Evolutionary conservation across 176 grass and related monocot genomes (phyloP).

Genomic region (Panicum miliaceum): DNA sequence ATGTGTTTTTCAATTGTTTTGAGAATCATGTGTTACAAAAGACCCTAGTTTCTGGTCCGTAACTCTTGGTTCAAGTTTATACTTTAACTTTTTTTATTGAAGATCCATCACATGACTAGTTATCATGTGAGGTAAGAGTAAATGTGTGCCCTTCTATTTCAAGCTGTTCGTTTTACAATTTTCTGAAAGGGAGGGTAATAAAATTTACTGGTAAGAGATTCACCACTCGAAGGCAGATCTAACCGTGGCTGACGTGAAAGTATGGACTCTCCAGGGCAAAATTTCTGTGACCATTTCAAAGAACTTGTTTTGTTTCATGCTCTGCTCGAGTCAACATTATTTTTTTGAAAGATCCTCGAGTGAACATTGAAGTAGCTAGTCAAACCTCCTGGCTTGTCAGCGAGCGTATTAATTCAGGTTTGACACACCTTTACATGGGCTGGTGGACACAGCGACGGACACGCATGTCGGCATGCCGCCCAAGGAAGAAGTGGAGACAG

Average conservation of each 20-base stretch:
- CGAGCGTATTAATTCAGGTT: neutral
- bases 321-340: neutral
- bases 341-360: too few relatives aligned
- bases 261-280: neutral
- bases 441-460: neutral
- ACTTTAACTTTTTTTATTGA: too few relatives aligned
- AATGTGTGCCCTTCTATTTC: too few relatives aligned
- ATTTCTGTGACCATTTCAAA: neutral
- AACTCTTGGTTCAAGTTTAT: too few relatives aligned
- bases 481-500: conserved; percentile 2
- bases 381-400: too few relatives aligned
- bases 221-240: neutral
- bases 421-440: neutral
- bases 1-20: too few relatives aligned
- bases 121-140: too few relatives aligned
- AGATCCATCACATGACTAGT: too few relatives aligned
- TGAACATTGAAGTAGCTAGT: too few relatives aligned
- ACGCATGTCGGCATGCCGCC: neutral
- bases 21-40: too few relatives aligned
- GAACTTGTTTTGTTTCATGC: neutral
- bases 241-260: neutral
- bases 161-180: neutral
- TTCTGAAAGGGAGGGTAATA: neutral
- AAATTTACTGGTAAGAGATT: neutral
- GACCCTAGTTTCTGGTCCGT: too few relatives aligned